A percentile compares a stretch with the other conserved stretches of the same genome.
These are phyloP conservation scores for Syzygium malaccense DNA, from an alignment of 441 rosid genomes.

Conservation along the genomic window DNA sequence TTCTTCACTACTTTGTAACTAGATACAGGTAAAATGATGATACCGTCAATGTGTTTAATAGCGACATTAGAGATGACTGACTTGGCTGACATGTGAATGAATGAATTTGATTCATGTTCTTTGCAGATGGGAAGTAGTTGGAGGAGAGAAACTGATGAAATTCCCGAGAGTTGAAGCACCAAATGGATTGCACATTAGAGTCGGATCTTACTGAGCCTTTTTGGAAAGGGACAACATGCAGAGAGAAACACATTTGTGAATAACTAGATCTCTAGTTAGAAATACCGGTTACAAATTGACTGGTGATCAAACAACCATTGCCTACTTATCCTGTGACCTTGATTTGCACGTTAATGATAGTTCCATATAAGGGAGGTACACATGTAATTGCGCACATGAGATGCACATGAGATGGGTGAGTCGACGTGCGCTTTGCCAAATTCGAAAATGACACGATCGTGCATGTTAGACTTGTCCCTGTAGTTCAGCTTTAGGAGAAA, in stretches of 20 bases:
- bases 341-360: neutral
- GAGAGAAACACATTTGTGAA: neutral
- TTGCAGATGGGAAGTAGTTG: slow-evolving; percentile 88
- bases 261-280: neutral
- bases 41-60: neutral
- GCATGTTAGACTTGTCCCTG: neutral
- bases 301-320: neutral
- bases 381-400: neutral
- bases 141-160: slow-evolving; percentile 56
- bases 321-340: neutral
- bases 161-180: slow-evolving; percentile 97
- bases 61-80: neutral
- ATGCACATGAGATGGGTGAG: neutral
- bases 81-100: neutral
- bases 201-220: slow-evolving; percentile 31
- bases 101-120: neutral
- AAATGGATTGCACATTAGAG: slow-evolving; percentile 65
- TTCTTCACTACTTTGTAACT: slow-evolving; percentile 81
- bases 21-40: slow-evolving; percentile 43
- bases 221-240: neutral
- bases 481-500: neutral
- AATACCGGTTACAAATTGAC: neutral
- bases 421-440: neutral
- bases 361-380: neutral
- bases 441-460: neutral